Evolutionary conservation across 768 basidiomycete genomes (phyloP).

Genomic region (Hebeloma cylindrosporum): DNA sequence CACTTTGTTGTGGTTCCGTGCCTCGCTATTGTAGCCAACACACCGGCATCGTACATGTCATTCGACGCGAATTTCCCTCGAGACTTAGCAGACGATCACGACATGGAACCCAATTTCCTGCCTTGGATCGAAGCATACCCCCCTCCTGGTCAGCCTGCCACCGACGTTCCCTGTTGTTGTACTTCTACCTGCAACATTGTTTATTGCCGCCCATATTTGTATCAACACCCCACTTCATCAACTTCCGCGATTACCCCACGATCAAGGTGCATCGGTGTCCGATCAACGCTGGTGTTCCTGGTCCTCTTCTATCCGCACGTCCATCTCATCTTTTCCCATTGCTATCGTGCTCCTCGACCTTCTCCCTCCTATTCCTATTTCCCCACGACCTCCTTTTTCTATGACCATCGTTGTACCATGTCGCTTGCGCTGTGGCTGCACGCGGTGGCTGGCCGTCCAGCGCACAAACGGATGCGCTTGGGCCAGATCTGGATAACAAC

Average conservation of each 20-base stretch:
- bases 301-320: conserved; percentile 15
- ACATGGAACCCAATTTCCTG: conserved; percentile 30
- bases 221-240: conserved; percentile 24
- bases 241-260: conserved; percentile 18
- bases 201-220: conserved; percentile 47
- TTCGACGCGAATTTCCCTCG: conserved; percentile 27
- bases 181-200: conserved; percentile 40
- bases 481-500: conserved; percentile 18
- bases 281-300: conserved; percentile 22
- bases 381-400: conserved; percentile 24
- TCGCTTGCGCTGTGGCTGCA: conserved; percentile 19
- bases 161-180: conserved; percentile 21
- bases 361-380: conserved; percentile 13
- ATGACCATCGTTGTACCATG: conserved; percentile 14
- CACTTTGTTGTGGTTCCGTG: conserved; percentile 82
- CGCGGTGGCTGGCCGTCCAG: conserved; percentile 19
- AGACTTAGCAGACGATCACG: conserved; percentile 26
- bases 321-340: conserved; percentile 9
- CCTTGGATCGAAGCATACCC: conserved; percentile 21
- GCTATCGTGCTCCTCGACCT: conserved; percentile 14
- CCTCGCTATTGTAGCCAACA: conserved; percentile 70
- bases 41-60: conserved; percentile 62
- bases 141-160: conserved; percentile 13
- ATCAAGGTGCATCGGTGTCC: too few relatives aligned
- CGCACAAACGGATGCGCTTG: conserved; percentile 11